Percentiles rank a stretch among this genome's conserved stretches.
phyloP scores from a whole-genome alignment of 192 early-diverging fungal genomes.

The Geranomyces variabilis region DNA sequence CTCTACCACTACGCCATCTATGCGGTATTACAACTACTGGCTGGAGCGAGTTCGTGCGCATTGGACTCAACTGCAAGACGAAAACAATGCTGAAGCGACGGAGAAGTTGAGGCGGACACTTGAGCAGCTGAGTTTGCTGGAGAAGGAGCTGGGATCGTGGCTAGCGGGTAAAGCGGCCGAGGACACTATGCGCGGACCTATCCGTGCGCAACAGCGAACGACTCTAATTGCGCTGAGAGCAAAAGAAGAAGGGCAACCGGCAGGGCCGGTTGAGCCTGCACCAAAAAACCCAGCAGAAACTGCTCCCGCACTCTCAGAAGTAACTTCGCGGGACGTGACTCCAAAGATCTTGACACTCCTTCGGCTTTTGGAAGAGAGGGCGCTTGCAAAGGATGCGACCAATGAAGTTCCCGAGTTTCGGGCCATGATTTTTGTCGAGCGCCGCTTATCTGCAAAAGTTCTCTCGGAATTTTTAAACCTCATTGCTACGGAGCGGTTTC shows the following conservation, averaged over 20 bases:
- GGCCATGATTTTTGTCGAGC: slow-evolving; percentile 82
- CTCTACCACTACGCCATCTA: background rate
- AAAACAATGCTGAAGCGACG: background rate
- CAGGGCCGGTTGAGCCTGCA: too few species aligned
- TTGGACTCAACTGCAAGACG: background rate
- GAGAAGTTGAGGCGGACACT: slow-evolving; percentile 15
- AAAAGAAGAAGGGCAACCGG: background rate
- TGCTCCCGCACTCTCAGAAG: slow-evolving; percentile 8
- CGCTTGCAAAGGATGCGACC: background rate
- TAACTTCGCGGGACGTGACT: slow-evolving; percentile 34
- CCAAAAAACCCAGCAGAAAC: background rate
- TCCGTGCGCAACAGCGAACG: background rate
- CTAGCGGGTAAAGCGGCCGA: slow-evolving; percentile 36
- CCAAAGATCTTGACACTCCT: slow-evolving; percentile 43
- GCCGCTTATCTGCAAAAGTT: slow-evolving; percentile 66
- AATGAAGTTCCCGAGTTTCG: slow-evolving; percentile 58
- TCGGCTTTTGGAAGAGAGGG: slow-evolving; percentile 34
- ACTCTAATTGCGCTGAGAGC: background rate
- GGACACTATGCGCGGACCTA: background rate
- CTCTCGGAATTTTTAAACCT: slow-evolving; percentile 53
- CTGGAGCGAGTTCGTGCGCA: background rate
- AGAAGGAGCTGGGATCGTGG: slow-evolving; percentile 31
- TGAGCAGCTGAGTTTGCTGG: slow-evolving; percentile 15
- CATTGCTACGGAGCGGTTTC: slow-evolving; percentile 33
- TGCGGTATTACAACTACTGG: slow-evolving; percentile 13